Base-by-base conservation (phyloP, 768 basidiomycete genomes). In the Crassisporium funariophilum region DNA sequence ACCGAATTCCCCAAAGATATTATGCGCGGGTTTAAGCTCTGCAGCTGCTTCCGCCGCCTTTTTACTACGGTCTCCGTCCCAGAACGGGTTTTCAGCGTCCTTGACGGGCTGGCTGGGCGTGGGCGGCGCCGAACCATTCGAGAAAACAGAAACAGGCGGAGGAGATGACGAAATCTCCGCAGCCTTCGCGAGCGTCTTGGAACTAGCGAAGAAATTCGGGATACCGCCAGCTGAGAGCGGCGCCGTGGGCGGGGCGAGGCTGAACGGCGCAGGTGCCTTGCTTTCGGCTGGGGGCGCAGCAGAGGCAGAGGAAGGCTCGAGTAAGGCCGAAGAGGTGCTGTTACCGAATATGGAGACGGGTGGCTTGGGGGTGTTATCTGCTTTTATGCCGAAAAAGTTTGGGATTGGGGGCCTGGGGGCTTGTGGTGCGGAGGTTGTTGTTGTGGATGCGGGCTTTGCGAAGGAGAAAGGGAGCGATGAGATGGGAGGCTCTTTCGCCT, bases 401-500 rank as follows among this genome's bases (percentile, higher is more conserved):
- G n/a, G n/a, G n/a, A n/a, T n/a, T 17, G 16, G n/a, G 27, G 7
- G 27, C 24, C 19, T 15, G 33, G 41, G 10, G 2, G 39, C 16
- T 4, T 19, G 12, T 39, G 25, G 39, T 13, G 45, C 42, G 27
- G 51, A 29, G 0, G 44, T 2, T 6, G 45, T 37, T 11, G 47
- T n/a, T 6, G 73, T n/a, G n/a, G n/a, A n/a, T n/a, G n/a, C n/a
- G n/a, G n/a, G 52, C 55, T 71, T 75, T n/a, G 68, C 64, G 42
- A 87, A 70, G 7, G 84, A 86, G 62, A 86, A 87, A 8, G 85
- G 88, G 43, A 87, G 68, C 6, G 77, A 69, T 22, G 71, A 36
- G 43, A 86, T 81, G 0, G 86, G 85, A n/a, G 83, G 82, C 50
- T 88, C 86, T 57, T 82, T 83, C 12, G 77, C 78, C 13, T 65